These are phyloP conservation scores for Auriculariales sp. DNA, from an alignment of 768 basidiomycete genomes.

Conservation along the genomic window DNA sequence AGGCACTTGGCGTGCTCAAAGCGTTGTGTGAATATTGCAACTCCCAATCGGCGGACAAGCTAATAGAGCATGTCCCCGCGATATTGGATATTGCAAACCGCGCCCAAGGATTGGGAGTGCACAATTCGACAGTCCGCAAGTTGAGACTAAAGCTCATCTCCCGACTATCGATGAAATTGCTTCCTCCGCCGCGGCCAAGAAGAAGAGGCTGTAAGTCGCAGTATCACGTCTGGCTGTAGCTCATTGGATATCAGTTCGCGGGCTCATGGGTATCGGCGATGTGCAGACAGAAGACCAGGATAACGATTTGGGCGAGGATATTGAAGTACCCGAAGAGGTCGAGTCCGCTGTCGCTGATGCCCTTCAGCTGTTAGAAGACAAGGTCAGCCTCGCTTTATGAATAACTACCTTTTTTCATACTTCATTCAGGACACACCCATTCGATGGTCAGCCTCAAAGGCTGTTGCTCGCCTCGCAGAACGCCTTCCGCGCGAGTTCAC, in stretches of 20 bases:
- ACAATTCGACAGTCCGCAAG: slow-evolving; percentile 58
- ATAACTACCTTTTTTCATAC: slow-evolving; percentile 2
- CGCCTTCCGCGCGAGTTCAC: slow-evolving; percentile 64
- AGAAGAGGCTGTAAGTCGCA: slow-evolving; percentile 26
- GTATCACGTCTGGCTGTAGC: neutral
- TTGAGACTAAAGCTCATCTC: slow-evolving; percentile 52
- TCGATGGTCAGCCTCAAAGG: slow-evolving; percentile 90
- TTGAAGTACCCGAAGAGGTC: slow-evolving; percentile 65
- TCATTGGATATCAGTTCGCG: slow-evolving; percentile 11
- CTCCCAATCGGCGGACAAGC: slow-evolving; percentile 39
- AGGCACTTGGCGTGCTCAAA: slow-evolving; percentile 59
- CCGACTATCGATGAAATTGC: slow-evolving; percentile 43
- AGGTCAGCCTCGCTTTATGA: slow-evolving; percentile 28
- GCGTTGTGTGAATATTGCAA: slow-evolving; percentile 59
- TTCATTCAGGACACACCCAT: slow-evolving; percentile 83
- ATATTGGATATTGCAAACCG: slow-evolving; percentile 31
- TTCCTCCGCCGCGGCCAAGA: slow-evolving; percentile 32
- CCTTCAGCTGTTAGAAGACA: slow-evolving; percentile 65
- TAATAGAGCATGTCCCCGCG: slow-evolving; percentile 25
- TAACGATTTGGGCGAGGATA: slow-evolving; percentile 23
- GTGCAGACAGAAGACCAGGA: slow-evolving; percentile 1
- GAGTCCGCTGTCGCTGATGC: slow-evolving; percentile 62
- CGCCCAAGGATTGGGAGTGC: slow-evolving; percentile 28
- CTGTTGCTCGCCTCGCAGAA: slow-evolving; percentile 70
- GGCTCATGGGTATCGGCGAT: slow-evolving; percentile 10